Evolutionary conservation across 1,284 basidiomycete genomes (phyloP).

Genomic region (Taiwanofungus camphoratus): DNA sequence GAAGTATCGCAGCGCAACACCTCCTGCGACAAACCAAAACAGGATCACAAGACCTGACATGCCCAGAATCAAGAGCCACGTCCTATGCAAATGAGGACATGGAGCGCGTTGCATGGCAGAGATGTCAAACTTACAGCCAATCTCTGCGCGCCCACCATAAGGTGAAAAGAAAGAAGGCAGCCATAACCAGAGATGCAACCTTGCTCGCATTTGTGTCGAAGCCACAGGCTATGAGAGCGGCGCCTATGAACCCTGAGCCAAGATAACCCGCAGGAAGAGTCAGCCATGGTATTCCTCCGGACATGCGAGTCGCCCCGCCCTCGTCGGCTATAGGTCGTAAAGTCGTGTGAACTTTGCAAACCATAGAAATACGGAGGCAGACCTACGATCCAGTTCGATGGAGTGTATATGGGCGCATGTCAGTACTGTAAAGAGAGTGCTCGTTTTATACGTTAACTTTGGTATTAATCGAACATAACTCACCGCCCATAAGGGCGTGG

Average conservation of each 20-base stretch:
- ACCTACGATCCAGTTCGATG: conserved; percentile 78
- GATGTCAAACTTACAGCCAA: conserved; percentile 53
- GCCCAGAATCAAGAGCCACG: conserved; percentile 69
- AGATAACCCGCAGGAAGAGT: conserved; percentile 91
- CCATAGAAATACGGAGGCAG: conserved; percentile 12
- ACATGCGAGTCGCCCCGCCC: conserved; percentile 91
- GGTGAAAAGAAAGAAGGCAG: conserved; percentile 86
- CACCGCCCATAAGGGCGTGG: conserved; percentile 50
- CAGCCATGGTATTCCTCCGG: conserved; percentile 84
- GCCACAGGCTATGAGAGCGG: conserved; percentile 83
- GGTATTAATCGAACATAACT: conserved; percentile 5
- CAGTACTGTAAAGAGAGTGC: conserved; percentile 39
- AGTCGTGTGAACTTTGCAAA: conserved; percentile 18
- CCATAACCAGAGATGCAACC: conserved; percentile 79
- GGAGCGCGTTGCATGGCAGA: not conserved
- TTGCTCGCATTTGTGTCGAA: conserved; percentile 95
- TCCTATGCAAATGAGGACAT: conserved; percentile 34
- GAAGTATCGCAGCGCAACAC: conserved; percentile 67
- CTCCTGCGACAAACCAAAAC: conserved; percentile 81
- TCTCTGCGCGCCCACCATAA: conserved; percentile 86
- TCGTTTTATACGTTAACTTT: conserved; percentile 1
- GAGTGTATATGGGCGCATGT: conserved; percentile 91
- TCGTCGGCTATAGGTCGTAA: conserved; percentile 64
- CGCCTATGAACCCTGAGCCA: conserved; percentile 88
- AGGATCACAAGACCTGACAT: conserved; percentile 71